phyloP scores from a whole-genome alignment of 2,329 filamentous ascomycete genomes.

The Diplodia intermedia region DNA sequence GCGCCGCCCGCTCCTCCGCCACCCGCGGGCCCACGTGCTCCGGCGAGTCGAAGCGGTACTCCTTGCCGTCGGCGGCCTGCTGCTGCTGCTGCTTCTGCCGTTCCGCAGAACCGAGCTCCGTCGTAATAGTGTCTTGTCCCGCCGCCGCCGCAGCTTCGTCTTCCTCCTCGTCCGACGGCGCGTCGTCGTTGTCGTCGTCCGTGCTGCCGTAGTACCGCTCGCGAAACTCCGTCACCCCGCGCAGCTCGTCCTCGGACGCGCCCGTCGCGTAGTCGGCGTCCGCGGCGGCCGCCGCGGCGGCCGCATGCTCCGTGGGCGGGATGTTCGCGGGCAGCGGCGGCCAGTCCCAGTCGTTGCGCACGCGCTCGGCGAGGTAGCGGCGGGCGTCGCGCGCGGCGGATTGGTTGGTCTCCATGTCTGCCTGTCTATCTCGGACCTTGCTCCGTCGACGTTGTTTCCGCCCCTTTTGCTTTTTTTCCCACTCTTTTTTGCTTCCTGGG shows the following conservation, averaged over 20 bases:
- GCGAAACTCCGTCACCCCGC: constrained; percentile 47
- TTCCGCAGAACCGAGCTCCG: background rate
- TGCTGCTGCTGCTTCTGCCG: constrained; percentile 31
- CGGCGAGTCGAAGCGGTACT: constrained; percentile 54
- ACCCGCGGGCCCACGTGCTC: constrained; percentile 52
- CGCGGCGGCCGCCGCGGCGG: constrained; percentile 36
- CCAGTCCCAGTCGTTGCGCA: constrained; percentile 56
- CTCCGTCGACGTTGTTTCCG: background rate
- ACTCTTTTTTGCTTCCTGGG: background rate
- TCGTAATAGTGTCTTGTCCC: background rate
- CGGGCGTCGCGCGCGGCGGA: constrained; percentile 52
- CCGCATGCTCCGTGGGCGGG: constrained; percentile 23
- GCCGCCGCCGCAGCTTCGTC: background rate
- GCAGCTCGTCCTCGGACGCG: constrained; percentile 44
- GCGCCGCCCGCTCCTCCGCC: constrained; percentile 35
- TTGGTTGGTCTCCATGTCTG: constrained; percentile 43
- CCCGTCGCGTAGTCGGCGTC: constrained; percentile 36
- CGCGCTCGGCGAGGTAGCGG: constrained; percentile 50
- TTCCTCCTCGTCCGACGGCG: constrained; percentile 36
- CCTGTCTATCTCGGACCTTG: background rate
- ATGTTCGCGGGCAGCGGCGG: constrained; percentile 37
- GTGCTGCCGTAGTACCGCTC: constrained; percentile 53
- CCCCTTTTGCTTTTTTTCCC: background rate
- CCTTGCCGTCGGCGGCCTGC: constrained; percentile 16
- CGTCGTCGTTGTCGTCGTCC: constrained; percentile 39